phyloP scores from a whole-genome alignment of 202 grass and related monocot genomes.

The Tripidium arundinaceum region DNA sequence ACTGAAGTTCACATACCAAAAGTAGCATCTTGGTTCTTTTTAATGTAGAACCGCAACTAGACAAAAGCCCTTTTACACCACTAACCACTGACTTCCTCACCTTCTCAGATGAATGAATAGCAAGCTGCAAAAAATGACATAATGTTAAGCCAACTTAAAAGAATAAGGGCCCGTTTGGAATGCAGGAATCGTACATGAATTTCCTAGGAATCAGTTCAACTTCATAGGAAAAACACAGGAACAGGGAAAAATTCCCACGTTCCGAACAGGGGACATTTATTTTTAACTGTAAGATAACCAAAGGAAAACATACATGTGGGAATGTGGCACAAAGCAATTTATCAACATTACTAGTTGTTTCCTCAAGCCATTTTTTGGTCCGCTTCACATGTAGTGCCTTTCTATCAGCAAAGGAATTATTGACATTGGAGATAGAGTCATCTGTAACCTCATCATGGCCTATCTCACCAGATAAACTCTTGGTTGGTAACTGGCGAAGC shows the following conservation, averaged over 20 bases:
- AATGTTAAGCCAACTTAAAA: constrained; percentile 22
- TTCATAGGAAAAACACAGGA: neutral
- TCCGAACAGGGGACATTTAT: neutral
- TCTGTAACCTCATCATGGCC: constrained; percentile 33
- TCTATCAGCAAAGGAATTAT: constrained; percentile 33
- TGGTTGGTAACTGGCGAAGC: constrained; percentile 70
- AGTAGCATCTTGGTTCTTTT: constrained; percentile 76
- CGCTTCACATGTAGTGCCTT: constrained; percentile 60
- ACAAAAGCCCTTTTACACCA: constrained; percentile 63
- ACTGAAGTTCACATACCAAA: constrained; percentile 47
- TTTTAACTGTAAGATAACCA: neutral
- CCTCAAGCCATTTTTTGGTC: constrained; percentile 71
- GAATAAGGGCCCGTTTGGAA: neutral
- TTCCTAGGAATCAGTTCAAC: neutral
- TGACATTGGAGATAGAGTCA: constrained; percentile 13
- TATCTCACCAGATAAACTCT: constrained; percentile 31
- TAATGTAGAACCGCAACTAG: constrained; percentile 58
- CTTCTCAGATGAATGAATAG: constrained; percentile 86
- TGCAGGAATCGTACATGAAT: neutral
- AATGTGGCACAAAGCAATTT: constrained; percentile 79
- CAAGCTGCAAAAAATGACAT: constrained; percentile 48
- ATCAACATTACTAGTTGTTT: constrained; percentile 79
- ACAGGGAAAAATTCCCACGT: neutral
- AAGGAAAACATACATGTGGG: constrained; percentile 58
- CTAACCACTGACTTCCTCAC: constrained; percentile 72